Evolutionary conservation across 768 basidiomycete species (phyloP).

Genomic region (Cyathus striatus): DNA sequence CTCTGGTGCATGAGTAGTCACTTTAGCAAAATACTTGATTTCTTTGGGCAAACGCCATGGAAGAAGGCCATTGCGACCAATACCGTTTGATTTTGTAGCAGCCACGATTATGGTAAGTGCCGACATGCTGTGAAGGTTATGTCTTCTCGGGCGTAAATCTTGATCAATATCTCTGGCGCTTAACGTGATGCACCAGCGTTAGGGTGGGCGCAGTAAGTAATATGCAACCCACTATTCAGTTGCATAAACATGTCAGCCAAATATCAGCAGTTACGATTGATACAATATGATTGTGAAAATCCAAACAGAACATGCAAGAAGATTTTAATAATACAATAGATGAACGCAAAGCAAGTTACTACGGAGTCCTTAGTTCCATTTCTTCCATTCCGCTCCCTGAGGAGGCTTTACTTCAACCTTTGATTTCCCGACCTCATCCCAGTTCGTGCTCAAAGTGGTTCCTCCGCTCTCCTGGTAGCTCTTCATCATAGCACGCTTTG

Average conservation of each 20-base stretch:
- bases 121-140: conserved; percentile 27
- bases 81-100: conserved; percentile 82
- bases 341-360: neutral
- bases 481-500: conserved; percentile 95
- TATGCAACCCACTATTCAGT: neutral
- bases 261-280: neutral
- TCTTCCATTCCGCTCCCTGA: conserved; percentile 77
- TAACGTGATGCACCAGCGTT: no score
- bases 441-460: conserved; percentile 93
- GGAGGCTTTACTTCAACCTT: conserved; percentile 80
- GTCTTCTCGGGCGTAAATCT: neutral
- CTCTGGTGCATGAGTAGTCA: conserved; percentile 58
- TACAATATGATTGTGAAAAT: neutral
- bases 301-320: neutral
- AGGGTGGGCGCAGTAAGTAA: no score
- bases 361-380: conserved; percentile 50
- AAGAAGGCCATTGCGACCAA: conserved; percentile 69
- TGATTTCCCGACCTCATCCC: conserved; percentile 78
- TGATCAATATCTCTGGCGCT: no score
- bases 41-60: conserved; percentile 91
- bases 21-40: conserved; percentile 88
- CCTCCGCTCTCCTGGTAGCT: conserved; percentile 94
- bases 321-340: no score
- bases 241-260: neutral
- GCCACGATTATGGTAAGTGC: conserved; percentile 90